phyloP scores from a whole-genome alignment of 257 asterid species.

The Verbascum thapsus region DNA sequence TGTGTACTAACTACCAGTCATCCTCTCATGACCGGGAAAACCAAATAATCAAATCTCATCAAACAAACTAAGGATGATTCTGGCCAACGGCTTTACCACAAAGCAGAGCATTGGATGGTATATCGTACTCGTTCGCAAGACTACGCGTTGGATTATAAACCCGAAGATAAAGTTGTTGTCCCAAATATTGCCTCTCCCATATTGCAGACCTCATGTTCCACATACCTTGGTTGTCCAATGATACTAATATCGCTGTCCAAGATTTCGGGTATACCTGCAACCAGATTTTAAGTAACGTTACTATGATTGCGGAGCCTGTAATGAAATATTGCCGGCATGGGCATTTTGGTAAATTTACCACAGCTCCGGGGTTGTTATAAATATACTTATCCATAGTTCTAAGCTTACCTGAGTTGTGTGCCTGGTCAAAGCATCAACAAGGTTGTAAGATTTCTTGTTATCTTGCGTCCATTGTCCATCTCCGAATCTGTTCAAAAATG shows the following conservation, averaged over 20 bases:
- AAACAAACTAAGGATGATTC: conserved; percentile 35
- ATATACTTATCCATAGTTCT: not conserved
- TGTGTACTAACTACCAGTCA: conserved; percentile 47
- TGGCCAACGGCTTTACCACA: conserved; percentile 84
- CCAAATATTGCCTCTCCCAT: conserved; percentile 92
- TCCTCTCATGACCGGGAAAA: conserved; percentile 58
- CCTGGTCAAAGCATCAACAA: conserved; percentile 82
- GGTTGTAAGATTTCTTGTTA: conserved; percentile 71
- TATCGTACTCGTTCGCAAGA: conserved; percentile 68
- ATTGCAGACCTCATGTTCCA: conserved; percentile 94
- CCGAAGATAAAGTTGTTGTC: conserved; percentile 83
- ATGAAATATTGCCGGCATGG: no score
- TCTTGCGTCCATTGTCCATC: conserved; percentile 69
- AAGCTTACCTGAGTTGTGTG: conserved; percentile 80
- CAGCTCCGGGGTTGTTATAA: no score
- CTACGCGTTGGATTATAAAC: conserved; percentile 62
- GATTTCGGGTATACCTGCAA: conserved; percentile 84
- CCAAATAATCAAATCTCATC: conserved; percentile 16
- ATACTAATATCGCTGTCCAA: conserved; percentile 81
- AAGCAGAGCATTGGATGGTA: conserved; percentile 72
- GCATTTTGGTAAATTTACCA: no score
- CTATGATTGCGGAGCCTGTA: not conserved
- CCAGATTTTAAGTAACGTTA: not conserved
- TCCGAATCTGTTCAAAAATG: conserved; percentile 67
- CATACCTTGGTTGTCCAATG: conserved; percentile 98